phyloP scores from a whole-genome alignment of 208 protist genomes.

The Leptomonas pyrrhocoris region DNA sequence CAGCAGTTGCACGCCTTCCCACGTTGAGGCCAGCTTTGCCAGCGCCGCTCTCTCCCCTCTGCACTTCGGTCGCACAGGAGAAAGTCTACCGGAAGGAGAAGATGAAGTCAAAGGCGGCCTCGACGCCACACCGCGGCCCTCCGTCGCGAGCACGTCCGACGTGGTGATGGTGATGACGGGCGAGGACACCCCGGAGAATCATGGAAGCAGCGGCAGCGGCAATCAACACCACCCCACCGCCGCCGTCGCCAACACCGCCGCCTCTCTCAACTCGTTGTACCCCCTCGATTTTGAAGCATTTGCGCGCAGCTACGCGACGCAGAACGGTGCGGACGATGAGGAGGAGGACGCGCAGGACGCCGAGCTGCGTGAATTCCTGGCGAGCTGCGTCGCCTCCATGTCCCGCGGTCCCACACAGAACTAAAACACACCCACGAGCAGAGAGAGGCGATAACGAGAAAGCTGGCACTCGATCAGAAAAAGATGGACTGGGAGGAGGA shows the following conservation, averaged over 20 bases:
- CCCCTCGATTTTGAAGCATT: conserved; percentile 73
- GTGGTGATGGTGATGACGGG: conserved; percentile 29
- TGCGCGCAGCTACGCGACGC: conserved; percentile 28
- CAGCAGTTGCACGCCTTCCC: conserved; percentile 17
- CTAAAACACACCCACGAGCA: conserved; percentile 6
- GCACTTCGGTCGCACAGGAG: no score
- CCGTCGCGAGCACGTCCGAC: not conserved
- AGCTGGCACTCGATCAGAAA: not conserved
- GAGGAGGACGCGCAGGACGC: conserved; percentile 48
- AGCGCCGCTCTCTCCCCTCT: not conserved
- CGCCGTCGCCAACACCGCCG: conserved; percentile 1
- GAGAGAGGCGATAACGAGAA: not conserved
- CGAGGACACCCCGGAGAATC: conserved; percentile 14
- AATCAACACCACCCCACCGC: no score
- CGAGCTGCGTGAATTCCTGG: conserved; percentile 65
- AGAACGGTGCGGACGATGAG: conserved; percentile 22
- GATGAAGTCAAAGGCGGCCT: no score
- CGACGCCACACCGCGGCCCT: conserved; percentile 15
- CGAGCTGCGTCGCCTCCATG: conserved; percentile 53
- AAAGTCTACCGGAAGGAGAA: no score
- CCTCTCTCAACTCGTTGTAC: conserved; percentile 46
- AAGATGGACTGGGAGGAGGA: no score
- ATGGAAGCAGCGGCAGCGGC: no score
- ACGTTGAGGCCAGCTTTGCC: conserved; percentile 23
- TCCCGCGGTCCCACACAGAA: conserved; percentile 16